Percentiles rank a stretch among this genome's conserved stretches.
Conservation (phyloP, 495 filamentous ascomycete species). For the Tetracladium marchalianum region DNA sequence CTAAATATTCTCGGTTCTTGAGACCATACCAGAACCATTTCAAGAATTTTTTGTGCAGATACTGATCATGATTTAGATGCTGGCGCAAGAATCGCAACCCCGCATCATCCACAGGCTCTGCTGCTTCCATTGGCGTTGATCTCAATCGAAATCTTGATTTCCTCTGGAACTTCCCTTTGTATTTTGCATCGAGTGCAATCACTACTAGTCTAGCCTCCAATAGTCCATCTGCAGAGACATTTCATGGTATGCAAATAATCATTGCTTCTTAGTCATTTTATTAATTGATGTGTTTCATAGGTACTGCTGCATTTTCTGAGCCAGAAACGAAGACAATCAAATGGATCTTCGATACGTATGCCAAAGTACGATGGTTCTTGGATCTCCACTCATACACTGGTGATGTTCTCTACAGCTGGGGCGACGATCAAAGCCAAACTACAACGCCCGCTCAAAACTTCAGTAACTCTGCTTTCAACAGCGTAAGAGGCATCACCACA, state of each 20-base stretch:
- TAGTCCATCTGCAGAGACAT: conserved; percentile 21
- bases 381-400: conserved; percentile 33
- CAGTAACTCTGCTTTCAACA: conserved; percentile 25
- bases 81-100: conserved; percentile 35
- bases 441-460: conserved; percentile 24
- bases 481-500: conserved; percentile 25
- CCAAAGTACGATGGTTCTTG: conserved; percentile 31
- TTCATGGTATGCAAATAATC: conserved; percentile 12
- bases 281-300: background rate
- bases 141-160: conserved; percentile 33
- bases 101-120: conserved; percentile 6
- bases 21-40: too few relatives aligned
- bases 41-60: too few relatives aligned
- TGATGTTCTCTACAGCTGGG: conserved; percentile 30
- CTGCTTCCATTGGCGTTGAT: conserved; percentile 24
- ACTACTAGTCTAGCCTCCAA: conserved; percentile 18
- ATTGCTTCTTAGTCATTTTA: background rate
- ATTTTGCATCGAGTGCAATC: conserved; percentile 20
- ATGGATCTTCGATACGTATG: conserved; percentile 26
- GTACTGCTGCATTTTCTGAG: conserved; percentile 25
- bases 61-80: conserved; percentile 6
- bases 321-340: conserved; percentile 27
- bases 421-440: conserved; percentile 28
- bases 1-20: too few relatives aligned
- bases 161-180: conserved; percentile 24